These are phyloP conservation scores for Jatropha multifida DNA, from an alignment of 441 rosid species.

Conservation along the genomic window DNA sequence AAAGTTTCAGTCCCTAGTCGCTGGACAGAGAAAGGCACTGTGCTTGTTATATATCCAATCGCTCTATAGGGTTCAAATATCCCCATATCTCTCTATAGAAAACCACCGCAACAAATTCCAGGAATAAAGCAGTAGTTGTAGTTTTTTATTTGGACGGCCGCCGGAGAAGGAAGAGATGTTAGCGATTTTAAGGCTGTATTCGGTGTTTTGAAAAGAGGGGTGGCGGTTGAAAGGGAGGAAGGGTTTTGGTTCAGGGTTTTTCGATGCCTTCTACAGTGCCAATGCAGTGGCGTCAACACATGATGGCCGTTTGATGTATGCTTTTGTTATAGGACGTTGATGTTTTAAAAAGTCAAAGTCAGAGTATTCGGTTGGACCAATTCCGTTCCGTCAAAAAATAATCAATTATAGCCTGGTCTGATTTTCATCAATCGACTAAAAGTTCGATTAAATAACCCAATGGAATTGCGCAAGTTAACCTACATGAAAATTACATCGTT, in stretches of 20 bases:
- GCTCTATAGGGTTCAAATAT: conserved; percentile 93
- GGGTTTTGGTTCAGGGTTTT: neutral
- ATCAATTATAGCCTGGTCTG: too few relatives aligned
- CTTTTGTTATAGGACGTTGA: too few relatives aligned
- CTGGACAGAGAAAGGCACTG: conserved; percentile 84
- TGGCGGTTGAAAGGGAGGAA: neutral
- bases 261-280: too few relatives aligned
- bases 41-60: conserved; percentile 81
- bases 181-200: neutral
- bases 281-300: too few relatives aligned
- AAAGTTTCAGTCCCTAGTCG: conserved; percentile 90
- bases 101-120: neutral
- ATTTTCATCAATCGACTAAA: too few relatives aligned
- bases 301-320: too few relatives aligned
- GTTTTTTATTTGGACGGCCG: neutral
- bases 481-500: too few relatives aligned
- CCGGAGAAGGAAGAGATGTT: neutral
- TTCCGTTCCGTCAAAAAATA: too few relatives aligned
- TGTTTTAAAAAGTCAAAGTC: too few relatives aligned
- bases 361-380: too few relatives aligned
- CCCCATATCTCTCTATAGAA: conserved; percentile 49
- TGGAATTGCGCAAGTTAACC: too few relatives aligned
- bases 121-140: neutral
- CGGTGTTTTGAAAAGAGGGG: neutral
- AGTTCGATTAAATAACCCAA: too few relatives aligned